Conservation (phyloP, 495 filamentous ascomycete species). For the Penicillium ucsense region DNA sequence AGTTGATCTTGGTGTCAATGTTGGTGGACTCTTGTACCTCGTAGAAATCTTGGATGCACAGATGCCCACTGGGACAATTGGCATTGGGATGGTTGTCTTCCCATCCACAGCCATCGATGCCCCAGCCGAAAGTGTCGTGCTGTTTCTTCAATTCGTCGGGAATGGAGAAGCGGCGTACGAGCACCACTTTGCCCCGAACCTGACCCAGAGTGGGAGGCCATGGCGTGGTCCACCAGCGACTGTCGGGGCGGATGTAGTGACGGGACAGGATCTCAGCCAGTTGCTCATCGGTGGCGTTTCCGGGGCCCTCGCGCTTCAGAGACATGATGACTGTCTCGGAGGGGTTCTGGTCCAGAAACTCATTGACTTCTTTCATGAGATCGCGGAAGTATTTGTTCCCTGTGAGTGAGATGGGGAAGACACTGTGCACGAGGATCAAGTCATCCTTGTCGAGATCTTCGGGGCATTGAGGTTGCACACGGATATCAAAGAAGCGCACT, state of each 20-base stretch:
- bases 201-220: conserved; percentile 76
- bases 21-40: conserved; percentile 67
- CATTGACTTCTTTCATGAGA: conserved; percentile 56
- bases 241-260: conserved; percentile 55
- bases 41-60: conserved; percentile 93
- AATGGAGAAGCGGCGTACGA: conserved; percentile 72
- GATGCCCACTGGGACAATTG: conserved; percentile 57
- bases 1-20: conserved; percentile 71
- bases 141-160: conserved; percentile 48
- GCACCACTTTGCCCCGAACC: conserved; percentile 71
- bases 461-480: conserved; percentile 56
- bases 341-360: conserved; percentile 70
- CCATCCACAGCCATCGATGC: conserved; percentile 77
- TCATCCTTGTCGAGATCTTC: conserved; percentile 45
- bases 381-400: conserved; percentile 66
- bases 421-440: conserved; percentile 63
- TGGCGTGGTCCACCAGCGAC: conserved; percentile 69
- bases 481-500: conserved; percentile 89
- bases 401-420: conserved; percentile 64
- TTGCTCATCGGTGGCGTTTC: conserved; percentile 68
- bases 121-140: conserved; percentile 58
- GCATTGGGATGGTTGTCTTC: conserved; percentile 80
- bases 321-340: conserved; percentile 78
- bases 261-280: conserved; percentile 60
- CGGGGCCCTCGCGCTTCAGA: conserved; percentile 83